Conservation (phyloP, 164 flowering plant genomes). For the Berberis vulgaris region DNA sequence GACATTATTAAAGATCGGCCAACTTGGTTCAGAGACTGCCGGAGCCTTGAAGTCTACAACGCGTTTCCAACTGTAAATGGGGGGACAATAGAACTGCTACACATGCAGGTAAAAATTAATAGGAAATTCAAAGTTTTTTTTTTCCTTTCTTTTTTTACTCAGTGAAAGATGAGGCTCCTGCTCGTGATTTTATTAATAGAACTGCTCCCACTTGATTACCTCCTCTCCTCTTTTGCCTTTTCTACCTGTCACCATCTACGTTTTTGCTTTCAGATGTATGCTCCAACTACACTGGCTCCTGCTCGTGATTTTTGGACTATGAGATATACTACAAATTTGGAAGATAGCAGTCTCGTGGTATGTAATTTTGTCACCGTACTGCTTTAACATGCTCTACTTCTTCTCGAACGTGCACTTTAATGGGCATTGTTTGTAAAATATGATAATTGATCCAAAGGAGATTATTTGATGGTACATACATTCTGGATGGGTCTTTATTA, state of each 20-base stretch:
- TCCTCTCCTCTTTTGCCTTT: neutral
- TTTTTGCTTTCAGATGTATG: conserved; percentile 52
- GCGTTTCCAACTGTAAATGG: conserved; percentile 86
- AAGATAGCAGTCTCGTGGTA: conserved; percentile 95
- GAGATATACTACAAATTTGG: conserved; percentile 75
- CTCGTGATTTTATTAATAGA: too few relatives aligned
- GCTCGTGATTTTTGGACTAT: conserved; percentile 96
- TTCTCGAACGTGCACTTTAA: too few relatives aligned
- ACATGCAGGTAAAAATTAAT: conserved; percentile 56
- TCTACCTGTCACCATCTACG: neutral
- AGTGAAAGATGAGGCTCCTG: too few relatives aligned
- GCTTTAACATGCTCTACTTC: neutral
- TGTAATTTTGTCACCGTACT: conserved; percentile 6
- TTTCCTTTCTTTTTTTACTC: neutral
- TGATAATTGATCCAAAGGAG: too few relatives aligned
- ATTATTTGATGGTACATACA: too few relatives aligned
- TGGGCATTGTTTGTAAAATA: too few relatives aligned
- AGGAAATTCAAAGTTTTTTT: neutral
- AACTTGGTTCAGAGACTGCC: conserved; percentile 95
- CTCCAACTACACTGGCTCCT: conserved; percentile 88
- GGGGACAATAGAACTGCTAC: conserved; percentile 81
- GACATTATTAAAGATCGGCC: conserved; percentile 97
- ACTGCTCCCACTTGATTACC: neutral
- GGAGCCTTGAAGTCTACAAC: conserved; percentile 81
- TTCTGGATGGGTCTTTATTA: too few relatives aligned